Evolutionary conservation across 805 yeast species (phyloP).

Genomic region (Jamesozyma rosinii): DNA sequence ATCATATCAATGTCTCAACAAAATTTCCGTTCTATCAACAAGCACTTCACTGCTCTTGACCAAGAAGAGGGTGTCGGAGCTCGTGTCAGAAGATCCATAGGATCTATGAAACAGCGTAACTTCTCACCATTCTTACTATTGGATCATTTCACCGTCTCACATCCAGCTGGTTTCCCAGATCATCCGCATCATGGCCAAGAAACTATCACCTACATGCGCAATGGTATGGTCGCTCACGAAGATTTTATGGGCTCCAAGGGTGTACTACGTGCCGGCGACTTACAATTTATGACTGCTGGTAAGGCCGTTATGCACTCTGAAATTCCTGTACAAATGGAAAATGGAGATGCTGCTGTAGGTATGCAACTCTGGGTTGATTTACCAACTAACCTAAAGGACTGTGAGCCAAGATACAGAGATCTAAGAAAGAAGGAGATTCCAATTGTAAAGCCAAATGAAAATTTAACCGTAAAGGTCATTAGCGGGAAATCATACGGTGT

Average conservation of each 20-base stretch:
- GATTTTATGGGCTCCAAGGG: constrained; percentile 86
- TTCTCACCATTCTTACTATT: constrained; percentile 76
- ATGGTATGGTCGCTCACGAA: constrained; percentile 68
- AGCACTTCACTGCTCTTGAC: constrained; percentile 49
- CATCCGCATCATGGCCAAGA: constrained; percentile 82
- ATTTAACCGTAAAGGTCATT: constrained; percentile 56
- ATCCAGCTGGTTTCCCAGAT: constrained; percentile 70
- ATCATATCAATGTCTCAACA: not conserved
- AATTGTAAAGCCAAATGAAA: constrained; percentile 48
- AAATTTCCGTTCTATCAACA: constrained; percentile 38
- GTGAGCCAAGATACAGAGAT: constrained; percentile 71
- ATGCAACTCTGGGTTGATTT: constrained; percentile 85
- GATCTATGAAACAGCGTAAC: constrained; percentile 55
- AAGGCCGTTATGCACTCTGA: constrained; percentile 79
- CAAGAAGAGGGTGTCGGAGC: constrained; percentile 86
- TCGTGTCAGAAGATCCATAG: constrained; percentile 70
- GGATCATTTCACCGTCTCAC: constrained; percentile 62
- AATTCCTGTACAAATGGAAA: constrained; percentile 56
- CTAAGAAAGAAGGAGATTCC: constrained; percentile 65
- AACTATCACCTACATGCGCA: constrained; percentile 59
- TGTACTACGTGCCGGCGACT: constrained; percentile 66
- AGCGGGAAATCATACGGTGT: constrained; percentile 71
- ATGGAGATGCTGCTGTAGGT: constrained; percentile 48
- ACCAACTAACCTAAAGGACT: constrained; percentile 53
- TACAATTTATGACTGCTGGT: constrained; percentile 93